Percentiles rank a stretch among this genome's conserved stretches.
Evolutionary conservation across 2,329 filamentous ascomycete genomes (phyloP).

Genomic region (Drechslerella coelobrocha): DNA sequence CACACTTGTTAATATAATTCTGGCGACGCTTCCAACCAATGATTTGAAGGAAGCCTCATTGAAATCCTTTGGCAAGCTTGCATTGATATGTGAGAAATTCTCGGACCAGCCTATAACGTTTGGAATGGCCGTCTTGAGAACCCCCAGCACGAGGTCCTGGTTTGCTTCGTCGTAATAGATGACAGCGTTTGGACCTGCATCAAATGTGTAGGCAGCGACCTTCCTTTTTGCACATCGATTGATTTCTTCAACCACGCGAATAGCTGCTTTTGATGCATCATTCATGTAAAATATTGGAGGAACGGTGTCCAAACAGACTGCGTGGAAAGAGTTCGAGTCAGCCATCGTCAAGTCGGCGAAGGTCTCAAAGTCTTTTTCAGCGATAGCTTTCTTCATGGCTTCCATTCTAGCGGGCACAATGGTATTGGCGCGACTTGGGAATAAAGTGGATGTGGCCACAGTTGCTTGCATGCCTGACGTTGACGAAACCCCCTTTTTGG

Average conservation of each 20-base stretch:
- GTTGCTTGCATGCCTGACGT: slow-evolving; percentile 98
- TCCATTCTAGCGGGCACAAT: slow-evolving; percentile 85
- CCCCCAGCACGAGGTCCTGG: slow-evolving; percentile 72
- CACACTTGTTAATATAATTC: slow-evolving; percentile 89
- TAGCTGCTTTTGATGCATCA: slow-evolving; percentile 84
- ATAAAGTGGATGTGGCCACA: slow-evolving; percentile 87
- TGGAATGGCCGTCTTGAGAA: slow-evolving; percentile 72
- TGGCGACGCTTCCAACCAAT: slow-evolving; percentile 79
- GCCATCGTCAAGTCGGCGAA: slow-evolving; percentile 94
- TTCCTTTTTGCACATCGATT: slow-evolving; percentile 79
- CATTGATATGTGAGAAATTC: slow-evolving; percentile 64
- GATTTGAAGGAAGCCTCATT: slow-evolving; percentile 70
- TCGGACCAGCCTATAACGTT: slow-evolving; percentile 75
- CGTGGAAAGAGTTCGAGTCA: slow-evolving; percentile 97
- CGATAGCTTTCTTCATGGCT: slow-evolving; percentile 82
- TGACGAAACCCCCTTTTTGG: slow-evolving; percentile 93
- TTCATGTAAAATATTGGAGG: slow-evolving; percentile 99
- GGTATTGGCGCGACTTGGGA: slow-evolving; percentile 73
- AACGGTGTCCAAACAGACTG: slow-evolving; percentile 90
- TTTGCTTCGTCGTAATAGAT: slow-evolving; percentile 91
- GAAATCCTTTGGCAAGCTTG: slow-evolving; percentile 65
- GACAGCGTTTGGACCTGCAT: slow-evolving; percentile 95
- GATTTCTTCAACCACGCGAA: slow-evolving; percentile 86
- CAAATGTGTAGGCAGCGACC: slow-evolving; percentile 94
- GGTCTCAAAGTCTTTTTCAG: slow-evolving; percentile 76